Percentiles rank a stretch among this genome's conserved stretches.
These are phyloP conservation scores for Lodderomyces orthopsilosis DNA, from an alignment of 1,139 yeast genomes.

Conservation along the genomic window DNA sequence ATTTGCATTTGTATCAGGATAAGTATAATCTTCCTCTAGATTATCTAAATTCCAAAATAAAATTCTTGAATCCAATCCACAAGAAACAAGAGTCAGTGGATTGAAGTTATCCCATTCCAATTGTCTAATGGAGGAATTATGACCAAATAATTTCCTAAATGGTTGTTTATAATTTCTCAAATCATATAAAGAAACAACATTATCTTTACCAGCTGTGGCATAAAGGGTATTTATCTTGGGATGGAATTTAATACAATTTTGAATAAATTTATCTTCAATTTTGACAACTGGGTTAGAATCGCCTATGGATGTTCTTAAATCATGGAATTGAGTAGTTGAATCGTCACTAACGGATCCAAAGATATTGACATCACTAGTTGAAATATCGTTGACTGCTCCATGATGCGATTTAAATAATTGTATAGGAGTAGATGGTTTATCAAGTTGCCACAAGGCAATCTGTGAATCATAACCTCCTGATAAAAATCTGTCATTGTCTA, in stretches of 20 bases:
- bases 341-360: constrained; percentile 79
- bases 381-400: constrained; percentile 54
- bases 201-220: constrained; percentile 56
- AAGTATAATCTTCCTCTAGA: constrained; percentile 43
- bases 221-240: constrained; percentile 42
- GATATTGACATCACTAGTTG: constrained; percentile 50
- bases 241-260: constrained; percentile 50
- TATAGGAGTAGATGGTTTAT: constrained; percentile 41
- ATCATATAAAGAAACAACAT: constrained; percentile 49
- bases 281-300: constrained; percentile 37
- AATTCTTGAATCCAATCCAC: constrained; percentile 51
- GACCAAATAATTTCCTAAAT: constrained; percentile 50
- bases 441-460: constrained; percentile 68
- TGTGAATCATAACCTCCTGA: constrained; percentile 68
- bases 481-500: constrained; percentile 38
- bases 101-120: constrained; percentile 39
- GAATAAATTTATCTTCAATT: constrained; percentile 43
- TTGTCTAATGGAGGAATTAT: constrained; percentile 41
- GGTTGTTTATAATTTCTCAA: constrained; percentile 48
- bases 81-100: constrained; percentile 39
- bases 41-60: constrained; percentile 50
- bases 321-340: constrained; percentile 63
- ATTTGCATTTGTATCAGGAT: constrained; percentile 25
- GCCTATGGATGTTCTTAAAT: constrained; percentile 43
- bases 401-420: constrained; percentile 45